Conservation (phyloP, 495 filamentous ascomycete species). For the Tuber brumale region DNA sequence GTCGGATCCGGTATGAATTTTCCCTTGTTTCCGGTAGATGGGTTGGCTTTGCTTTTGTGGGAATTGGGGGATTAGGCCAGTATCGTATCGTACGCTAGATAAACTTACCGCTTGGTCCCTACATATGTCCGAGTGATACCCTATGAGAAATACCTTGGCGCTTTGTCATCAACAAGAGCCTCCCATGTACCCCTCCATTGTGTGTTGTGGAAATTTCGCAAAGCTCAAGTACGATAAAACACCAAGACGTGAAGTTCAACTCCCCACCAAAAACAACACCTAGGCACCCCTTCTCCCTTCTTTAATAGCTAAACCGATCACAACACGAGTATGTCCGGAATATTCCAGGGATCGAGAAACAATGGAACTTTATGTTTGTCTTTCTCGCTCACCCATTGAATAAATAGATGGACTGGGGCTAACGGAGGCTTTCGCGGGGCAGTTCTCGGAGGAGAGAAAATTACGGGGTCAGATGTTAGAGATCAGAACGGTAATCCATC, state of each 20-base stretch:
- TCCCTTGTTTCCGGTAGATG: too few relatives aligned
- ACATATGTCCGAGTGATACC: not conserved
- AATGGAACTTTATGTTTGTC: conserved; percentile 72
- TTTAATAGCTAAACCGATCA: not conserved
- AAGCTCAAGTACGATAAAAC: not conserved
- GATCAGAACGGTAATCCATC: conserved; percentile 78
- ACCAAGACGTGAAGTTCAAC: not conserved
- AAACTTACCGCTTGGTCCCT: too few relatives aligned
- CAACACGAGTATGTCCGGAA: conserved; percentile 61
- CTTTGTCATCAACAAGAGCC: not conserved
- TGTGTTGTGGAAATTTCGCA: not conserved
- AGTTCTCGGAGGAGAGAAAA: conserved; percentile 90
- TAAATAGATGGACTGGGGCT: conserved; percentile 2
- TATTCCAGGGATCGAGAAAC: conserved; percentile 84
- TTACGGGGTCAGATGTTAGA: conserved; percentile 87
- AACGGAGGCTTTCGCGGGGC: conserved; percentile 34
- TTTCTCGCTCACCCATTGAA: not conserved
- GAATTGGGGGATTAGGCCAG: too few relatives aligned
- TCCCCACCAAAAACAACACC: not conserved
- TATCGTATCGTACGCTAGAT: too few relatives aligned
- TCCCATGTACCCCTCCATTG: not conserved
- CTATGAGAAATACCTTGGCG: not conserved
- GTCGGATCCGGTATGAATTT: too few relatives aligned
- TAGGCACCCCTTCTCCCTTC: not conserved
- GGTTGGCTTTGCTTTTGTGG: too few relatives aligned